These are phyloP conservation scores for Penicillium sp. DNA, from an alignment of 2,329 filamentous ascomycete species.

Conservation along the genomic window DNA sequence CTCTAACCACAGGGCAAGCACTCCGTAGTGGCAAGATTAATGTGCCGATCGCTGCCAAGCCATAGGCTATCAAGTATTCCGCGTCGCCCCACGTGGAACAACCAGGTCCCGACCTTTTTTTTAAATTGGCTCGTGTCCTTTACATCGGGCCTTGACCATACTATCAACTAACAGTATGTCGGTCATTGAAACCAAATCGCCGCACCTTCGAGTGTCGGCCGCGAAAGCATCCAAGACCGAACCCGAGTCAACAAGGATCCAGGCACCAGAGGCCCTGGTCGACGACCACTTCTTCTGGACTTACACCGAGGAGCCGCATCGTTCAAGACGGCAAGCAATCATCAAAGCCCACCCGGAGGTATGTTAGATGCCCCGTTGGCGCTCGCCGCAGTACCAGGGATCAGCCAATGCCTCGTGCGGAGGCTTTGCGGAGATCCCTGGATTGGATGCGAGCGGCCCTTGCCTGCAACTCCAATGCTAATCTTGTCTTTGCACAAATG, in stretches of 20 bases:
- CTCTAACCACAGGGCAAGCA: background rate
- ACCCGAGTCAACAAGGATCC: slow-evolving; percentile 24
- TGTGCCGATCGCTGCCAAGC: slow-evolving; percentile 19
- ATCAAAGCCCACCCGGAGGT: slow-evolving; percentile 98
- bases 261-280: slow-evolving; percentile 34
- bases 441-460: slow-evolving; percentile 1
- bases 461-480: slow-evolving; percentile 13
- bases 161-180: slow-evolving; percentile 28
- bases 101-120: slow-evolving; percentile 28
- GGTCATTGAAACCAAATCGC: slow-evolving; percentile 32
- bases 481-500: slow-evolving; percentile 11
- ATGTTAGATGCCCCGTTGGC: slow-evolving; percentile 20
- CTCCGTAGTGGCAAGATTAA: background rate
- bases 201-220: slow-evolving; percentile 38
- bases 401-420: slow-evolving; percentile 1
- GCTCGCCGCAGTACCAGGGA: background rate
- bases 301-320: slow-evolving; percentile 96
- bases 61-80: slow-evolving; percentile 16
- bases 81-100: slow-evolving; percentile 42
- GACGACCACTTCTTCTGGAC: slow-evolving; percentile 90
- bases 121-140: slow-evolving; percentile 15
- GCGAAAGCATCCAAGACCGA: slow-evolving; percentile 26
- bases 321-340: slow-evolving; percentile 85
- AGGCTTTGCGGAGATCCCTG: slow-evolving; percentile 4
- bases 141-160: slow-evolving; percentile 9